Evolutionary conservation across 208 protist species (phyloP), one percentile per base, ranked within the genome.

Genomic region (Acanthamoeba castellanii): DNA sequence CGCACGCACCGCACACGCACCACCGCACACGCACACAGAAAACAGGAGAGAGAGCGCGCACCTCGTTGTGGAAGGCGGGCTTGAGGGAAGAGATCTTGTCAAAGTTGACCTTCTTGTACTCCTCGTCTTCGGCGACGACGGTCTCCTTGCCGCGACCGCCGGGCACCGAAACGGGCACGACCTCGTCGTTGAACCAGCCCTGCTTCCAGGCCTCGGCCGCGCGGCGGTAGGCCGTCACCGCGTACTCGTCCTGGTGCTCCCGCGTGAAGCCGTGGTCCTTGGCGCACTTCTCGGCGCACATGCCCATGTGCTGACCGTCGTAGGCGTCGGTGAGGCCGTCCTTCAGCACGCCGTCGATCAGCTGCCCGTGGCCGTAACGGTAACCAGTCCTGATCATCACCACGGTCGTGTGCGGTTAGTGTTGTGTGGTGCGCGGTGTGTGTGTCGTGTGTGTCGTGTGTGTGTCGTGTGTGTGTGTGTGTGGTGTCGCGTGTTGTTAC

Each of bases 211-310:
- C 97, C 32, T 95, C 64, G 9, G 76, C 61, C 3, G 98, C 98
- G 78, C 98, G 97, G 66, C 97, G 97, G 97, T 99, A 99, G 37
- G 98, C 99, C 92, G 97, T 76, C 85, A 98, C 97, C 50, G 99
- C 98, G 94, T 98, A 99, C 32, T 98, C 97, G 96, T 99, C 98
- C 96, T 99, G 98, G 32, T 97, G 50, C 30, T 97, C 91, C 52
- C 97, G 97, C 47, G 98, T 98, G 52, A 99, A 97, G 59, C 95
- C 96, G 92, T 98, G 97, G 95, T 99, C 98, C 72, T 97, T 95
- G 27, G 98, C 98, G 72, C 97, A 97, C 47, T 96, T 94, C 93
- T 99, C 99, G 74, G 95, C 97, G 81, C 97, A 98, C 45, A 90
- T 96, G 87, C 98, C 96, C 98, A 99, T 99, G 88, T 97, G 95